A percentile compares a stretch with the other conserved stretches of the same genome.
phyloP scores from a whole-genome alignment of 495 filamentous ascomycete species.

The Hypoxylon fragiforme region DNA sequence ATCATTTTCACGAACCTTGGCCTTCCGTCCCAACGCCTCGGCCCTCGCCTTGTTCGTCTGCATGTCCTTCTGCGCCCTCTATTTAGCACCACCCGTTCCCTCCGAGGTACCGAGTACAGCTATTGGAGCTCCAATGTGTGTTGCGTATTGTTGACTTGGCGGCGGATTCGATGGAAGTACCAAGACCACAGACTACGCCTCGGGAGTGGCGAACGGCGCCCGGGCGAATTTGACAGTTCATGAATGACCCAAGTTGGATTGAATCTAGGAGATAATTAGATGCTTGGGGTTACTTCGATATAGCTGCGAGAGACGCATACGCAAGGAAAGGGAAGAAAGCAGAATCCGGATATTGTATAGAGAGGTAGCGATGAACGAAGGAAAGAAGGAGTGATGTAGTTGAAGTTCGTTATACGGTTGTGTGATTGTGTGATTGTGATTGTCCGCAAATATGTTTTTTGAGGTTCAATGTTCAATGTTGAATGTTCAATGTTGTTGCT shows the following conservation, averaged over 20 bases:
- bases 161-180: conserved; percentile 1
- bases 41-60: conserved; percentile 72
- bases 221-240: conserved; percentile 18
- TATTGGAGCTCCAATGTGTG: conserved; percentile 8
- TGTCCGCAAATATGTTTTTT: no score
- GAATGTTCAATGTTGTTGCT: no score
- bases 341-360: neutral
- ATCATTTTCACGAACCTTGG: conserved; percentile 73
- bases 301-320: neutral
- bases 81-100: conserved; percentile 22
- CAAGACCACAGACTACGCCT: conserved; percentile 6
- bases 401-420: no score
- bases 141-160: neutral
- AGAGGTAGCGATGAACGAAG: neutral
- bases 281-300: neutral
- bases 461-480: no score
- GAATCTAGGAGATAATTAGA: neutral
- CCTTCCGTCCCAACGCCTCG: conserved; percentile 89
- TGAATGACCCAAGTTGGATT: conserved; percentile 6
- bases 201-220: conserved; percentile 30
- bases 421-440: no score
- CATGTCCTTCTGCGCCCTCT: conserved; percentile 43
- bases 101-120: conserved; percentile 8
- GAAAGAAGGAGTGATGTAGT: no score
- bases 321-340: neutral